These are phyloP conservation scores for Lasiodiplodia sp. DNA, from an alignment of 2,329 filamentous ascomycete genomes.

Conservation along the genomic window DNA sequence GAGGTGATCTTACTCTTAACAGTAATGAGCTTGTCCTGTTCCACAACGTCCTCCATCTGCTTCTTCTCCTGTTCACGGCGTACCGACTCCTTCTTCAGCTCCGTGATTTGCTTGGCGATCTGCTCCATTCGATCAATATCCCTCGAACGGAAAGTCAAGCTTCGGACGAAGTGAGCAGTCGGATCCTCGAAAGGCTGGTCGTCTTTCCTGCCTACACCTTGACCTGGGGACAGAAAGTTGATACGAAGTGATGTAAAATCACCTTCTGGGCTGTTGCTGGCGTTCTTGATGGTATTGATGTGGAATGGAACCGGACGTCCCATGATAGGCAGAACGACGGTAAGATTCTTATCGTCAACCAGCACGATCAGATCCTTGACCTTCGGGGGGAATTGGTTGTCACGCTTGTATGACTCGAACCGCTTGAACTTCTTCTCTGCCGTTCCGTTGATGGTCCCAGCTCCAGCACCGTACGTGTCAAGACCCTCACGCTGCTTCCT, in stretches of 20 bases:
- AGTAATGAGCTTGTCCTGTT: constrained; percentile 96
- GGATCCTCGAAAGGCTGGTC: constrained; percentile 98
- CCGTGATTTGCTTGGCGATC: constrained; percentile 91
- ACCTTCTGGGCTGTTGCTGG: constrained; percentile 95
- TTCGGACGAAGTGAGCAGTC: constrained; percentile 92
- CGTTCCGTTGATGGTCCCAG: constrained; percentile 83
- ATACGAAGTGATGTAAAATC: constrained; percentile 94
- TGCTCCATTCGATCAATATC: constrained; percentile 89
- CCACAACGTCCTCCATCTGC: constrained; percentile 98
- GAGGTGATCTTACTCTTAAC: constrained; percentile 75
- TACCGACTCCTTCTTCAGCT: constrained; percentile 90
- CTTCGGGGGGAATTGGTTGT: constrained; percentile 86
- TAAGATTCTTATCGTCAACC: constrained; percentile 88
- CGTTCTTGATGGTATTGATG: constrained; percentile 98
- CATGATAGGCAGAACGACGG: constrained; percentile 95
- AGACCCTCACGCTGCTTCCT: constrained; percentile 93
- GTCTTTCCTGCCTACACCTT: constrained; percentile 96
- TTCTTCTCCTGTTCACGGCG: constrained; percentile 99
- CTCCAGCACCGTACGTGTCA: constrained; percentile 84
- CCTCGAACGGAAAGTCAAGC: constrained; percentile 91
- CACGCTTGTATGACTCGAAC: constrained; percentile 98
- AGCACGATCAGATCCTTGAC: constrained; percentile 88
- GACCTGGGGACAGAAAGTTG: constrained; percentile 96
- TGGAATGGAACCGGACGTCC: constrained; percentile 97
- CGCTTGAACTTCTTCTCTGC: constrained; percentile 98